Evolutionary conservation across 805 yeast species (phyloP), one percentile per base, ranked within the genome.

Genomic region (Suhomyces sp.): DNA sequence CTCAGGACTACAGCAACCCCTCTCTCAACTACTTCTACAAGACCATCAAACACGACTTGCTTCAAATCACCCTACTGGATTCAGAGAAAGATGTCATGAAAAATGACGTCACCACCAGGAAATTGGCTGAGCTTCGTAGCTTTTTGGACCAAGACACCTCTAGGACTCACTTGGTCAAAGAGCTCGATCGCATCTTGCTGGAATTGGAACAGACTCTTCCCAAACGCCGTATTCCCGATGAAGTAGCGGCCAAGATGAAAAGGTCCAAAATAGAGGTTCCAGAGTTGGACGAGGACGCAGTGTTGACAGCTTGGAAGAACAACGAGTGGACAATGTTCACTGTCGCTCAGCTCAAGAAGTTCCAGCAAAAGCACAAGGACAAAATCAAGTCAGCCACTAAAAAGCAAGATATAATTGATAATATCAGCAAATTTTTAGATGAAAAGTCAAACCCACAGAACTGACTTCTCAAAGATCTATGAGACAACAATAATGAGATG

Each of bases 21-120:
- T 71, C 79, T 3, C 66, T 90, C 40, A 84, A 84, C 55, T 86
- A 85, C 75, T 88, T 85, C 61, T 85, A 82, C 66, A 79, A 81
- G 53, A 69, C 84, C 0, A 66, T 90, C 17, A 85, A 86, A 60
- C 86, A 87, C 49, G 80, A 82, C 52, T 75, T 88, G 15, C 69
- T 90, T 47, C 92, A 88, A 59, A 65, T 63, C 7, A 67, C 60
- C 38, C 42, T 63, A 22, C 47, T 55, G 10, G 51, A 49, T 1
- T 51, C 49, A 31, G 64, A 66, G 19, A 56, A 49, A 27, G 49
- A 44, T n/a, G 41, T 60, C 19, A 45, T 42, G 24, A 57, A 58
- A 36, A 63, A 68, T 48, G 73, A 69, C 52, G 47, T 53, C 2
- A 62, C 66, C 3, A 47, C 48, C 9, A 49, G 51, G 47, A 57